phyloP scores from a whole-genome alignment of 495 filamentous ascomycete genomes.

The Glutinoglossum americanum region DNA sequence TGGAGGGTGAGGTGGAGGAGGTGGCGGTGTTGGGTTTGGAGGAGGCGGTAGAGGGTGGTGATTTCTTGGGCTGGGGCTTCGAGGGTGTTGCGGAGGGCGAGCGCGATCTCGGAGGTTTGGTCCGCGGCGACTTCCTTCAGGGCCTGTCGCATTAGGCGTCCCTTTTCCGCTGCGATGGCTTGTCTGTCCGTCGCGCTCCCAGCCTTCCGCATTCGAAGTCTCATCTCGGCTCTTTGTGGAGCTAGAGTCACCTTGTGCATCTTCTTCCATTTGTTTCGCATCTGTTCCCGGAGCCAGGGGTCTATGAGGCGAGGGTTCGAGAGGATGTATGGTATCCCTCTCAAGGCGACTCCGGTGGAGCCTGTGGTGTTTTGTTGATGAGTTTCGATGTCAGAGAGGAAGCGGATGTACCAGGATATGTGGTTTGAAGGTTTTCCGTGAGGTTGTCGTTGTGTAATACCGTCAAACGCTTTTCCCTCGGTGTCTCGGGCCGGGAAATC shows the following conservation, averaged over 20 bases:
- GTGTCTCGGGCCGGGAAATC: not conserved
- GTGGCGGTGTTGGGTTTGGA: not conserved
- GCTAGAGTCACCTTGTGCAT: not conserved
- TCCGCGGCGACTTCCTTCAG: not conserved
- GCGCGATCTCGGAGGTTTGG: not conserved
- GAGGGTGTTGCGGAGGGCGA: not conserved
- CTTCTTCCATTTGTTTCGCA: not conserved
- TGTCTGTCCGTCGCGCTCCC: too few relatives aligned
- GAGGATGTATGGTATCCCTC: not conserved
- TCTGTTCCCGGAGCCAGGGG: not conserved
- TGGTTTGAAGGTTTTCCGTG: not conserved
- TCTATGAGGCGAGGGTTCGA: not conserved
- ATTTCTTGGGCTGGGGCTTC: not conserved
- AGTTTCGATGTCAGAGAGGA: not conserved
- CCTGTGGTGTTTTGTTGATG: not conserved
- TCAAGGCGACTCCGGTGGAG: not conserved
- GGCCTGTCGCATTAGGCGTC: not conserved
- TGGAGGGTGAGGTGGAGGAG: not conserved
- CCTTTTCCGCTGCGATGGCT: not conserved
- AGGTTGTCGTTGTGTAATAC: not conserved
- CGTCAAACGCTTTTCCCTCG: too few relatives aligned
- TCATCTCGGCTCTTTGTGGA: not conserved
- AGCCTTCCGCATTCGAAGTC: not conserved
- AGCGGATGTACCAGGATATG: not conserved
- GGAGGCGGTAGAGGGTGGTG: not conserved